Conservation (phyloP, 208 protist species). For the Acanthamoeba sp. region DNA sequence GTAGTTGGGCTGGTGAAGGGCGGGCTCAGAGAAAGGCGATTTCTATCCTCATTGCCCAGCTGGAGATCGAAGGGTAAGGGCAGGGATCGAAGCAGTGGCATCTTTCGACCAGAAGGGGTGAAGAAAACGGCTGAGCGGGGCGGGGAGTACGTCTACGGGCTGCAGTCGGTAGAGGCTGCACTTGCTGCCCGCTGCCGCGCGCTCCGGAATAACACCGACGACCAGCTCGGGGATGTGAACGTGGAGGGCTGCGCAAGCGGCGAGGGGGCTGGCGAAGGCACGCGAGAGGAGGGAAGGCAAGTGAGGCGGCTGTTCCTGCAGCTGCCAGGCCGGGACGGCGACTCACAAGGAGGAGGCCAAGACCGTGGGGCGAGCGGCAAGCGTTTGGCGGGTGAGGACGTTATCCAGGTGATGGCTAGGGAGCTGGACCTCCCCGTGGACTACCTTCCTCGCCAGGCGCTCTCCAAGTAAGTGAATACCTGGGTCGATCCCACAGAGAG, state of each 20-base stretch:
- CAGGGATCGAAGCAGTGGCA: background rate
- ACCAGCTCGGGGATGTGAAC: background rate
- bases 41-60: no score
- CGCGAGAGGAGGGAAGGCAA: background rate
- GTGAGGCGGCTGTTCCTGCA: background rate
- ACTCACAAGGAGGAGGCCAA: background rate
- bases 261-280: background rate
- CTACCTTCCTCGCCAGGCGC: background rate
- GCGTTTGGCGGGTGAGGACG: background rate
- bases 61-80: no score
- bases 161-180: conserved; percentile 37
- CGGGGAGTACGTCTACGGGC: conserved; percentile 42
- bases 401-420: background rate
- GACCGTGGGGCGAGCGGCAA: background rate
- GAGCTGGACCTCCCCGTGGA: background rate
- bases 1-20: no score
- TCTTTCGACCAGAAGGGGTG: background rate
- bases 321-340: background rate
- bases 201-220: background rate
- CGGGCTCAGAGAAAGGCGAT: no score
- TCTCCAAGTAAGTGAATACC: background rate
- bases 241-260: background rate
- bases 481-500: no score
- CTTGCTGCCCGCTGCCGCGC: background rate
- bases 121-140: background rate